Evolutionary conservation across 2,329 filamentous ascomycete species (phyloP), one percentile per base, ranked within the genome.

Genomic region (Aspergillus transmontanensis): DNA sequence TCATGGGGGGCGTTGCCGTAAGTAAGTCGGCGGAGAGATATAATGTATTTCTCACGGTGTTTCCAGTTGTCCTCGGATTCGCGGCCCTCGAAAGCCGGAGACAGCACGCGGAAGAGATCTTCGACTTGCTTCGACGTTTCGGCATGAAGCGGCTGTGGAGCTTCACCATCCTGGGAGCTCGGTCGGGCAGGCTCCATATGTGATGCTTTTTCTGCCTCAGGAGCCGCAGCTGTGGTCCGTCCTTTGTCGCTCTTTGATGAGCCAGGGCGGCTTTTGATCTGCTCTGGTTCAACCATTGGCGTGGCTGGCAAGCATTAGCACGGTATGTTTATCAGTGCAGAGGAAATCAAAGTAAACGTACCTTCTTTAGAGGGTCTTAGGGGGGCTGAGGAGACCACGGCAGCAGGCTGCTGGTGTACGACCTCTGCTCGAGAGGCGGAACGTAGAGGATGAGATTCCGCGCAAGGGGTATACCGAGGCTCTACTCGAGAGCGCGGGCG

Each of bases 61-160:
- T 92, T 76, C 94, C 94, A 98, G 73, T 98, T 98, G 64, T 91
- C 88, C 74, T 98, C 94, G 0, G 90, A 88, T 80, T 98, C 94
- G 74, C 85, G 92, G 58, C 94, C 94, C 69, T 97, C 93, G 66
- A 97, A 97, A 75, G 86, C 85, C 59, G 84, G 84, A 36, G 89
- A 83, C 92, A 98, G 97, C 36, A 91, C 89, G 68, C 87, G 88
- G 75, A 97, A 89, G 1, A 90, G 88, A 30, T 96, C 93, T 64
- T 97, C 94, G n/a, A 98, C 82, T 74, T 97, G 93, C 70, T 92
- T 86, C 68, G 90, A 85, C 1, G 93, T 94, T 71, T 94, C 92
- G 61, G 97, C 88, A 73, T 94, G 93, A 32, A 90, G 82, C 2
- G 94, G 93, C 59, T 96, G 92, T 69, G 96, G 87, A 4, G 84